Base-by-base conservation (phyloP, 2,329 filamentous ascomycete species). In the Talaromyces sp. region DNA sequence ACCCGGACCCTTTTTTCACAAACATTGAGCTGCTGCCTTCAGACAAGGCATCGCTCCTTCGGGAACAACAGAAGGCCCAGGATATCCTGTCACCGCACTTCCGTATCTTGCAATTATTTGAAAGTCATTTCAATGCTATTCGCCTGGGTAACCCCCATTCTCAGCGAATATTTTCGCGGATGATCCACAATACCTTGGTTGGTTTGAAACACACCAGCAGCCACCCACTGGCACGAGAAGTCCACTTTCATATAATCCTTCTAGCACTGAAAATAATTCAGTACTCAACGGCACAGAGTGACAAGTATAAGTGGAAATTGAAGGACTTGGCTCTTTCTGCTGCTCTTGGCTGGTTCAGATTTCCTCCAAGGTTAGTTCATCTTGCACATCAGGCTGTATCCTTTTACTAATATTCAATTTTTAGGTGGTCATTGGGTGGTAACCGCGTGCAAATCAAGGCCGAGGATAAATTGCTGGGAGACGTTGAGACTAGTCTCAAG, bases 391-490 rank as follows among this genome's bases (percentile, higher is more conserved):
- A 7, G 17, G 13, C 6, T 50, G 4, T 26, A 41, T 27, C 31
- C 29, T 41, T 29, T 55, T 10, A 41, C 26, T 26, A 17, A 21
- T 35, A 19, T 35, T 17, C 51, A 50, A n/a, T 19, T 49, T 9
- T n/a, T 64, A 82, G 81, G 66, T 99, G 95, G 93, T 96, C 95
- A 0, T 98, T 95, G 75, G 95, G 95, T 60, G 95, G 93, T 68
- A 99, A 97, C 71, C 85, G 90, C 55, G 78, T 99, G 17, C 95
- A 99, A 72, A 81, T 98, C 56, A 98, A 96, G 78, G 93, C 96
- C 0, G 95, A 99, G 75, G 86, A 91, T 35, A 89, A 89, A 65
- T 80, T 96, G 19, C 83, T 98, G 43, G 82, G 83, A 7, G 92
- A 97, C 71, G 87, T 97, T 38, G 80, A 88, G 55, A 73, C 77